Base-by-base conservation (phyloP, 2,329 filamentous ascomycete genomes). In the Ascochyta pisi region DNA sequence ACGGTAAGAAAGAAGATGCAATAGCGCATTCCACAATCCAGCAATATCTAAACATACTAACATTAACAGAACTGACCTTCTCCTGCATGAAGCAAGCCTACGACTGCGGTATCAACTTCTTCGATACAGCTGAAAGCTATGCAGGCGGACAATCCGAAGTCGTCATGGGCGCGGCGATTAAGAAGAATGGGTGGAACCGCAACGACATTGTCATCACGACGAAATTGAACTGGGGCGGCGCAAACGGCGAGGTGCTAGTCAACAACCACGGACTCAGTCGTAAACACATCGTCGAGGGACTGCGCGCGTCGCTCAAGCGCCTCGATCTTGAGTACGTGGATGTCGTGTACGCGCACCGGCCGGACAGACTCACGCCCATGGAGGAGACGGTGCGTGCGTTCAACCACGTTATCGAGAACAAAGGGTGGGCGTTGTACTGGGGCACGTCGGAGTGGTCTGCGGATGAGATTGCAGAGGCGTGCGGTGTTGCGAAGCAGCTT, bases 381-480 rank as follows among this genome's bases (percentile, higher is more conserved):
- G 86, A 89, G 71, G 88, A 90, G 76, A 86, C 83, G 0, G 87
- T 90, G 27, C 84, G 87, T 47, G 86, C 84, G 37, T 90, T 91
- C 79, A 90, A 90, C 77, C 82, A 89, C 73, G 76, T 90, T 44
- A 89, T 91, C 68, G 81, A 86, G 70, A 81, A 79, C 2, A 82
- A 81, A 3, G 88, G 88, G 57, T 86, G 89, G 78, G 86, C 86
- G 2, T 83, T 90, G 64, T 87, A 87, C 76, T 87, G 84, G 84
- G 84, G 84, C 46, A 87, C 85, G 0, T 81, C 78, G 1, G 84
- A 87, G 69, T 87, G 84, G 84, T 78, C 71, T 39, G 83, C 84
- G 3, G 73, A 75, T n/a, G 83, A 87, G 73, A 86, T 87, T 69
- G 81, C 78, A 48, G 83, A 86, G 70, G 85, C 85, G 2, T 70